Conservation (phyloP, 208 protist species). For the Tritrichomonas musculus region DNA sequence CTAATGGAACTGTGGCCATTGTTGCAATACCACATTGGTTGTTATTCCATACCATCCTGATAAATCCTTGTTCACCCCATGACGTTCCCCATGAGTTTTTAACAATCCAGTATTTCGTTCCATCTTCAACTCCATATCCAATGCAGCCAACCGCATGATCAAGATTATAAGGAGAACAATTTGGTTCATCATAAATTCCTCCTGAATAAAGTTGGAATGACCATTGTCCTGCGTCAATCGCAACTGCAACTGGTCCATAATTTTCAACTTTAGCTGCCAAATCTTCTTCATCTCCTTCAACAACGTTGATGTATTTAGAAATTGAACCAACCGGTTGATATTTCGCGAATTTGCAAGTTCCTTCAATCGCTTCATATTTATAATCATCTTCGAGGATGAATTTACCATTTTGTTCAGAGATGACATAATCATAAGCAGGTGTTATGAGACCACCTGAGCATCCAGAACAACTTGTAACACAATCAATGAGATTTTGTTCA, state of each 20-base stretch:
- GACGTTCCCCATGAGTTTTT: too few relatives aligned
- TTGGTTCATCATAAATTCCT: constrained; percentile 43
- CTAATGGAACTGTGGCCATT: neutral
- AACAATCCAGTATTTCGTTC: constrained; percentile 41
- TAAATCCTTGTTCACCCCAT: constrained; percentile 40
- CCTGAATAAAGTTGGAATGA: constrained; percentile 44
- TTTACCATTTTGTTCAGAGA: neutral
- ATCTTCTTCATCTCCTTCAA: constrained; percentile 25
- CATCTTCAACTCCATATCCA: constrained; percentile 34
- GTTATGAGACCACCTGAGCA: constrained; percentile 35
- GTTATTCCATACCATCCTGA: constrained; percentile 23
- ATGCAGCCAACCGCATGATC: constrained; percentile 45
- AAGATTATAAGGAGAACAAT: constrained; percentile 29
- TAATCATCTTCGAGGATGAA: too few relatives aligned
- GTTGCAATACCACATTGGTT: constrained; percentile 42
- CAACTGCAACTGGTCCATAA: constrained; percentile 38
- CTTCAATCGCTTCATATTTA: too few relatives aligned
- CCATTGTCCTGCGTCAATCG: constrained; percentile 39
- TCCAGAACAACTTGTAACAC: constrained; percentile 34
- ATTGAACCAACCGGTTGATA: too few relatives aligned
- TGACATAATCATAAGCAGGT: constrained; percentile 29
- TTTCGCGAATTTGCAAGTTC: too few relatives aligned
- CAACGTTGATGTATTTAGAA: constrained; percentile 40
- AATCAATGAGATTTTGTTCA: constrained; percentile 44
- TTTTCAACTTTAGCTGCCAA: constrained; percentile 29